phyloP scores from a whole-genome alignment of 495 filamentous ascomycete species.

The Penicillium fimorum region DNA sequence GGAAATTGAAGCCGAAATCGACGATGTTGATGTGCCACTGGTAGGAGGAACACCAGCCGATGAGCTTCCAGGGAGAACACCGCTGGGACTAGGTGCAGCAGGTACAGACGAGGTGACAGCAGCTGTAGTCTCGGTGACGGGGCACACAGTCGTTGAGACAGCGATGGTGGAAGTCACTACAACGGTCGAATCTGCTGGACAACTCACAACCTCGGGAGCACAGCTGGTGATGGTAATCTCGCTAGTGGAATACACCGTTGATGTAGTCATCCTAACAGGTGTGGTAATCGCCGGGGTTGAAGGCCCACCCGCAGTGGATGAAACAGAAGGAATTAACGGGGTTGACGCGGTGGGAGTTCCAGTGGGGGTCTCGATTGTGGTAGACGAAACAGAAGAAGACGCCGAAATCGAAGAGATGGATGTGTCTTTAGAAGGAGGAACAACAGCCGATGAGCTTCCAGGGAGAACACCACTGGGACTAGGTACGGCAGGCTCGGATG shows the following conservation, averaged over 20 bases:
- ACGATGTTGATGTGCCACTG: not conserved
- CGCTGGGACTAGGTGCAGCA: not conserved
- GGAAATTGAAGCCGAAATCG: not conserved
- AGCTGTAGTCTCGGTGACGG: slow-evolving; percentile 43
- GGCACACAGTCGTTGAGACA: slow-evolving; percentile 60
- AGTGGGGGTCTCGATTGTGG: not conserved
- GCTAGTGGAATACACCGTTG: slow-evolving; percentile 58
- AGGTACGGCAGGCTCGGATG: slow-evolving; percentile 5
- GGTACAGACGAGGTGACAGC: slow-evolving; percentile 8
- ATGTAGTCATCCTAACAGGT: slow-evolving; percentile 47
- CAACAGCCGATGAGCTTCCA: not conserved
- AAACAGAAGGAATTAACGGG: slow-evolving; percentile 18
- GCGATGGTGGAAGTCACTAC: slow-evolving; percentile 56
- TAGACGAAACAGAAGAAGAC: not conserved
- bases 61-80: not conserved
- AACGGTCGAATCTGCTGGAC: slow-evolving; percentile 52
- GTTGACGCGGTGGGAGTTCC: not conserved
- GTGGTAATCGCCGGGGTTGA: slow-evolving; percentile 11
- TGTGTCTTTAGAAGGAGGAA: not conserved
- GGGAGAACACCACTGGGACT: slow-evolving; percentile 1
- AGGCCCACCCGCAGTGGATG: not conserved
- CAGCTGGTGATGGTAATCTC: slow-evolving; percentile 59
- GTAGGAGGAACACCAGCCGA: not conserved
- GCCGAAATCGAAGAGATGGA: not conserved
- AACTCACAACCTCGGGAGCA: slow-evolving; percentile 56